Evolutionary conservation across 257 asterid species (phyloP).

Genomic region (Solanum chmielewskii): DNA sequence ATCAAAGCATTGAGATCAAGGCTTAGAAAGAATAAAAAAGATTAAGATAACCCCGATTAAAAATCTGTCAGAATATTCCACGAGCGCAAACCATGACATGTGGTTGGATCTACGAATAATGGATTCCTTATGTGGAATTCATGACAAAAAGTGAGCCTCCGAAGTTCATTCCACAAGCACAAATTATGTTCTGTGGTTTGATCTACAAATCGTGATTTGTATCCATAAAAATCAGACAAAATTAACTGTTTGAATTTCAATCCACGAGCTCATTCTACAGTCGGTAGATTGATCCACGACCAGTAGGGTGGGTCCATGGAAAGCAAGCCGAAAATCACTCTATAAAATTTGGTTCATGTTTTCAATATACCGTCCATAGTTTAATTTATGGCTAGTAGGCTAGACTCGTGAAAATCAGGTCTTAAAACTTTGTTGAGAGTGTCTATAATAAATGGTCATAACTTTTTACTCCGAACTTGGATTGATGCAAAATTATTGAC

Average conservation of each 20-base stretch:
- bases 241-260: no score
- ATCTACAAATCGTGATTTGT: background rate
- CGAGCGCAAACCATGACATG: background rate
- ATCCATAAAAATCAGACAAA: background rate
- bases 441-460: background rate
- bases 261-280: background rate
- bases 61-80: background rate
- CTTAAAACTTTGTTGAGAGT: background rate
- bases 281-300: background rate
- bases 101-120: background rate
- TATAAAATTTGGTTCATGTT: background rate
- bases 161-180: background rate
- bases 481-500: background rate
- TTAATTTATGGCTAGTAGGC: background rate
- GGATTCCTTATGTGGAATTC: background rate
- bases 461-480: background rate
- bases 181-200: background rate
- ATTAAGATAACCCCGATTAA: background rate
- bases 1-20: background rate
- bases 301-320: background rate
- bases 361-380: background rate
- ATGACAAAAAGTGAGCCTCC: background rate
- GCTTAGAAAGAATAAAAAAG: background rate
- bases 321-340: background rate
- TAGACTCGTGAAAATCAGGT: background rate